These are phyloP conservation scores for Echinochloa phyllopogon DNA, from an alignment of 176 grass and related monocot genomes.

Conservation along the genomic window DNA sequence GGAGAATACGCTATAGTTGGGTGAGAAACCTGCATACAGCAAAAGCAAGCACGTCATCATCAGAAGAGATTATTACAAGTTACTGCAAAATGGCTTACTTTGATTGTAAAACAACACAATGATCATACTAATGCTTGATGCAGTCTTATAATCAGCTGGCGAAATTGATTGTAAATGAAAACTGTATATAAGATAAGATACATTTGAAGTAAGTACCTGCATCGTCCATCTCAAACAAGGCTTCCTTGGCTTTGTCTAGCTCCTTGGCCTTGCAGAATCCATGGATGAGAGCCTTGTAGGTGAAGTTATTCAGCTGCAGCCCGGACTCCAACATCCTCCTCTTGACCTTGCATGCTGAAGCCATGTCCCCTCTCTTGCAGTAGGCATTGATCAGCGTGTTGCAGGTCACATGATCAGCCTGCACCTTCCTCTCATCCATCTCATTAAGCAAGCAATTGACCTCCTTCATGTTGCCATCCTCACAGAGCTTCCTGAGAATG, in stretches of 20 bases:
- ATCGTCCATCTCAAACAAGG: conserved; percentile 79
- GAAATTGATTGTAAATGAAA: background rate
- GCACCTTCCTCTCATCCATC: conserved; percentile 79
- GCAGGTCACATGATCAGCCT: conserved; percentile 86
- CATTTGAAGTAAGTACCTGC: conserved; percentile 52
- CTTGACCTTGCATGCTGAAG: conserved; percentile 68
- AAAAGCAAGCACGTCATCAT: conserved; percentile 32
- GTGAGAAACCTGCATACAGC: conserved; percentile 59
- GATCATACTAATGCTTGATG: too few relatives aligned
- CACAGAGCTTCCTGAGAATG: conserved; percentile 81
- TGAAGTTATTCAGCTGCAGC: conserved; percentile 77
- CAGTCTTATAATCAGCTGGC: background rate
- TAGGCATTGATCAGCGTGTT: conserved; percentile 91
- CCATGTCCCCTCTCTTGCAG: conserved; percentile 84
- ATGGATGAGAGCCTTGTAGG: conserved; percentile 89
- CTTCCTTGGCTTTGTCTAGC: conserved; percentile 74
- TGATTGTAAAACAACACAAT: background rate
- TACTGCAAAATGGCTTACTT: background rate
- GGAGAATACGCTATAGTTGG: conserved; percentile 75
- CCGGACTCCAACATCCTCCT: conserved; percentile 89
- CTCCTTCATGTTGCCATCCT: conserved; percentile 75
- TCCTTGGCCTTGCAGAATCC: conserved; percentile 80
- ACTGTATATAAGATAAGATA: background rate
- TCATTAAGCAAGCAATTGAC: conserved; percentile 73
- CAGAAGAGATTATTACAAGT: conserved; percentile 3